These are phyloP conservation scores for Persicaria tinctoria DNA, from an alignment of 148 eudicot genomes.

Conservation along the genomic window DNA sequence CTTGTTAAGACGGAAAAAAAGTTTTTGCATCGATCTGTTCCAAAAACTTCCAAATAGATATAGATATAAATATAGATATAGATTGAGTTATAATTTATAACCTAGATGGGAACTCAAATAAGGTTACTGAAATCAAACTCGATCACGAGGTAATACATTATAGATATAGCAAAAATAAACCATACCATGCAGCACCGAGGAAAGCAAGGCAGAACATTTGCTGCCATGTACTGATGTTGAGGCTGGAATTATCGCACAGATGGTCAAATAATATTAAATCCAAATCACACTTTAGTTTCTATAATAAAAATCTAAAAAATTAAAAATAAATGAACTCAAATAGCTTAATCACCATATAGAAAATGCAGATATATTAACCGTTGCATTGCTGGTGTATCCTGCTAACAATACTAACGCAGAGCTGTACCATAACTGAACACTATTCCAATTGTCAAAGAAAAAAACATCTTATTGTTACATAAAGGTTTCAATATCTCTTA, in stretches of 20 bases:
- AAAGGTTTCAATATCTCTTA: too few species aligned
- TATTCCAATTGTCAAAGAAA: neutral
- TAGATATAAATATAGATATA: too few species aligned
- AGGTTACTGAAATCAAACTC: too few species aligned
- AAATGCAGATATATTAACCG: neutral
- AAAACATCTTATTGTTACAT: too few species aligned
- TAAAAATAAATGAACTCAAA: neutral
- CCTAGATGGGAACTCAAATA: too few species aligned
- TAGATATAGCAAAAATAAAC: neutral
- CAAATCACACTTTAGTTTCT: neutral
- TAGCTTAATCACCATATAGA: neutral
- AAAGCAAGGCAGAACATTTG: neutral
- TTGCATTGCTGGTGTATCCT: neutral
- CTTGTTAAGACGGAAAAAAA: too few species aligned
- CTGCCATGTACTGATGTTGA: neutral
- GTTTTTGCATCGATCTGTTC: too few species aligned
- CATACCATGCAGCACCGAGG: neutral
- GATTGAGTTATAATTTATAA: too few species aligned
- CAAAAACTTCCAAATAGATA: too few species aligned
- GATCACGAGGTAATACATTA: too few species aligned
- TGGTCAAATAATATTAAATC: neutral
- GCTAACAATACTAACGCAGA: neutral
- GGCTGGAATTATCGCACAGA: neutral
- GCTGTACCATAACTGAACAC: neutral
- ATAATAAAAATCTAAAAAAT: neutral